Percentiles rank a stretch among this genome's conserved stretches.
Conservation (phyloP, 2,329 filamentous ascomycete genomes). For the Trichoderma sp. region DNA sequence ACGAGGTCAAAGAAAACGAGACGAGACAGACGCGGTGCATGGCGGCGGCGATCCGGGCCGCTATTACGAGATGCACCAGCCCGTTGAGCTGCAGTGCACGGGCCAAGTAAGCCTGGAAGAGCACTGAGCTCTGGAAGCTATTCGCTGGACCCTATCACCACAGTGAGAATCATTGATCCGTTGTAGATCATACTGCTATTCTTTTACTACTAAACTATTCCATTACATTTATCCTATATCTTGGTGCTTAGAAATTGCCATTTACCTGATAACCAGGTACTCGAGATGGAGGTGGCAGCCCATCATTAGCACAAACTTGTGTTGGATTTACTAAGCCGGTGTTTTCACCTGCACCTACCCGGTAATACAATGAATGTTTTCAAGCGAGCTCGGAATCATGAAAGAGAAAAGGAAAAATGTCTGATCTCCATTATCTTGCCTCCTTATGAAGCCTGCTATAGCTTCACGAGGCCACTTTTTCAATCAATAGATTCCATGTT, state of each 20-base stretch:
- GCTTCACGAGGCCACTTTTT: background rate
- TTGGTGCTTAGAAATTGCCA: no score
- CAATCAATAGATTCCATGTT: background rate
- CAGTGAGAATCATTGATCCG: background rate
- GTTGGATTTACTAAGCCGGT: no score
- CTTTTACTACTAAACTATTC: no score
- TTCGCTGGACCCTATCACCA: background rate
- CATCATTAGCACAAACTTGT: no score
- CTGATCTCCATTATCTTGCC: no score
- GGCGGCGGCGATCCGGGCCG: conserved; percentile 16
- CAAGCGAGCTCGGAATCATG: no score
- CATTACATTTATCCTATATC: no score
- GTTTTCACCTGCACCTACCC: background rate
- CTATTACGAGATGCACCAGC: conserved; percentile 13
- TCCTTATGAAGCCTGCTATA: background rate
- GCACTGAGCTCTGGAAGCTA: background rate
- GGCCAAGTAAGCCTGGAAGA: conserved; percentile 5
- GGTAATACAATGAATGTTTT: background rate
- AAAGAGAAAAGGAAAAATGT: no score
- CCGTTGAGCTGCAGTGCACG: conserved; percentile 8
- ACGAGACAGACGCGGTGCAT: conserved; percentile 8
- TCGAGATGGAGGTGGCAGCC: no score
- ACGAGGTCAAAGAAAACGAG: background rate
- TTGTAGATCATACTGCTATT: no score
- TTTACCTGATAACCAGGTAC: no score